phyloP scores from a whole-genome alignment of 2,329 filamentous ascomycete species.

The Coleophoma cylindrospora region DNA sequence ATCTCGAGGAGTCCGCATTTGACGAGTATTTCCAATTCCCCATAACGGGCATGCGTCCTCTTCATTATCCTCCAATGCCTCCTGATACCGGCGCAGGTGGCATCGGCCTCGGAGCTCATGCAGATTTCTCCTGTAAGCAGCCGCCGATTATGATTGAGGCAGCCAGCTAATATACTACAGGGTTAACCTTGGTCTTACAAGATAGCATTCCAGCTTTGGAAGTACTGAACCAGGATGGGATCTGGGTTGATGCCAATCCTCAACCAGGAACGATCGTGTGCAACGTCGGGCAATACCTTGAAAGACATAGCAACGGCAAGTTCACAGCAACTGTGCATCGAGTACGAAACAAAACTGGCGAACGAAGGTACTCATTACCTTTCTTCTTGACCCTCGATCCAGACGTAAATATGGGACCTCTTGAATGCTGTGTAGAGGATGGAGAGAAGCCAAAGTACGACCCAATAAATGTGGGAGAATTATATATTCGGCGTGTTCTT shows the following conservation, averaged over 20 bases:
- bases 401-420: conserved; percentile 13
- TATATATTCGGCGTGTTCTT: conserved; percentile 28
- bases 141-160: neutral
- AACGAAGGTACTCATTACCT: conserved; percentile 30
- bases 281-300: conserved; percentile 39
- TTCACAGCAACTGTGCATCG: conserved; percentile 40
- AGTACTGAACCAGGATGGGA: conserved; percentile 34
- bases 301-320: conserved; percentile 31
- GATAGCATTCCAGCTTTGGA: conserved; percentile 27
- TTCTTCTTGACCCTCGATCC: conserved; percentile 32
- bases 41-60: conserved; percentile 34
- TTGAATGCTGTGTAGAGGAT: conserved; percentile 12
- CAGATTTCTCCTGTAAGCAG: conserved; percentile 34
- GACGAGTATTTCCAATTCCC: conserved; percentile 32
- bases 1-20: conserved; percentile 32
- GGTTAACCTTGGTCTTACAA: conserved; percentile 32
- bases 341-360: conserved; percentile 21
- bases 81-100: conserved; percentile 16
- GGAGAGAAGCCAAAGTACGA: conserved; percentile 17
- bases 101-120: conserved; percentile 34
- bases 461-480: conserved; percentile 24
- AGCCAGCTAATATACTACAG: conserved; percentile 5
- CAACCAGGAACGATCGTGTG: conserved; percentile 34
- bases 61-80: conserved; percentile 33
- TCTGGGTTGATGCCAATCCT: conserved; percentile 35